Evolutionary conservation across 257 asterid species (phyloP).

Genomic region (Perilla frutescens): DNA sequence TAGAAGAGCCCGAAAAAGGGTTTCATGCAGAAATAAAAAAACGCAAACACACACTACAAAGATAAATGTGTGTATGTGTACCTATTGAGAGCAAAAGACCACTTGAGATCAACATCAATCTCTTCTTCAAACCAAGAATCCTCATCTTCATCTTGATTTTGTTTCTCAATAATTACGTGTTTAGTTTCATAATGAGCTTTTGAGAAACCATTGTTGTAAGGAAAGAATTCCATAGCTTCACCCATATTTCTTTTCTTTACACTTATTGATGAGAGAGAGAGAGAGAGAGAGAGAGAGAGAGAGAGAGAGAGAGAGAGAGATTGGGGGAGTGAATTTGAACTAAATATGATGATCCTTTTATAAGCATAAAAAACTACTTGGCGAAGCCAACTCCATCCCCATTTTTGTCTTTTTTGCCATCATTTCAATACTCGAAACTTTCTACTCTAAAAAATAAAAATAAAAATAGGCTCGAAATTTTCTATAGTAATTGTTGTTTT

Average conservation of each 20-base stretch:
- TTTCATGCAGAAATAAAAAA: too few species aligned
- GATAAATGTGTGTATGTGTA: constrained; percentile 1
- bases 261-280: too few species aligned
- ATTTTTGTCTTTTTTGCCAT: constrained; percentile 8
- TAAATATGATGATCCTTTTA: constrained; percentile 35
- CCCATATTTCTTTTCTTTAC: constrained; percentile 47
- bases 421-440: neutral
- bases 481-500: too few species aligned
- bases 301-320: neutral
- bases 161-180: constrained; percentile 45
- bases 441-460: too few species aligned
- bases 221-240: constrained; percentile 65
- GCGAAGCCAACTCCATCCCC: constrained; percentile 9
- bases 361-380: constrained; percentile 31
- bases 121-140: constrained; percentile 95
- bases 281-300: neutral
- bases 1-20: too few species aligned
- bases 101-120: constrained; percentile 83
- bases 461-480: too few species aligned
- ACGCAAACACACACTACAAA: too few species aligned
- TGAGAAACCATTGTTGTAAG: constrained; percentile 63
- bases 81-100: constrained; percentile 97
- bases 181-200: constrained; percentile 51
- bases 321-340: constrained; percentile 27
- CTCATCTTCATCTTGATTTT: constrained; percentile 31